These are phyloP conservation scores for Eutypa lata DNA, from an alignment of 2,329 filamentous ascomycete genomes.

Conservation along the genomic window DNA sequence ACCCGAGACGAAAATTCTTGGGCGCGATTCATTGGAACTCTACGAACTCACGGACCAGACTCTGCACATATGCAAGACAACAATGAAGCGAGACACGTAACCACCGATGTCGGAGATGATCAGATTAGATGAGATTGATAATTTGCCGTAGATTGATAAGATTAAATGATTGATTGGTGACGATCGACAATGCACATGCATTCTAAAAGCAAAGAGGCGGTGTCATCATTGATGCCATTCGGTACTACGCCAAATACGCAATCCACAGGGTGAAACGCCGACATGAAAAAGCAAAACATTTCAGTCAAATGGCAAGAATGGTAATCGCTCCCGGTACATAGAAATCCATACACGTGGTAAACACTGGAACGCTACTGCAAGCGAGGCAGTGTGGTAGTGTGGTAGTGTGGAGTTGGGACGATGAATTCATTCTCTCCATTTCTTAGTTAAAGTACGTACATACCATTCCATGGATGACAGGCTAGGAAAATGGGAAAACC, in stretches of 20 bases:
- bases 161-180: constrained; percentile 12
- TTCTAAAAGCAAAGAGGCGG: neutral
- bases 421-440: neutral
- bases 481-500: too few relatives aligned
- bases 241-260: neutral
- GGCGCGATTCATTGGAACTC: too few relatives aligned
- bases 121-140: constrained; percentile 26
- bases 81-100: neutral
- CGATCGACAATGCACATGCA: neutral
- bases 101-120: constrained; percentile 14
- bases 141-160: constrained; percentile 26
- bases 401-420: neutral
- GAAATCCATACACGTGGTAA: neutral
- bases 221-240: neutral
- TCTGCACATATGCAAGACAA: too few relatives aligned
- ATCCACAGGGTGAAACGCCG: neutral
- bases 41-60: too few relatives aligned
- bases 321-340: neutral
- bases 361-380: neutral
- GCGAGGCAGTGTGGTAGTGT: neutral
- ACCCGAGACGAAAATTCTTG: neutral
- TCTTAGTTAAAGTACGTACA: too few relatives aligned
- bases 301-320: neutral
- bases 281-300: neutral
- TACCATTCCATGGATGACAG: too few relatives aligned